Base-by-base conservation (phyloP, 192 early-diverging fungal genomes). In the Gonapodya sp. region DNA sequence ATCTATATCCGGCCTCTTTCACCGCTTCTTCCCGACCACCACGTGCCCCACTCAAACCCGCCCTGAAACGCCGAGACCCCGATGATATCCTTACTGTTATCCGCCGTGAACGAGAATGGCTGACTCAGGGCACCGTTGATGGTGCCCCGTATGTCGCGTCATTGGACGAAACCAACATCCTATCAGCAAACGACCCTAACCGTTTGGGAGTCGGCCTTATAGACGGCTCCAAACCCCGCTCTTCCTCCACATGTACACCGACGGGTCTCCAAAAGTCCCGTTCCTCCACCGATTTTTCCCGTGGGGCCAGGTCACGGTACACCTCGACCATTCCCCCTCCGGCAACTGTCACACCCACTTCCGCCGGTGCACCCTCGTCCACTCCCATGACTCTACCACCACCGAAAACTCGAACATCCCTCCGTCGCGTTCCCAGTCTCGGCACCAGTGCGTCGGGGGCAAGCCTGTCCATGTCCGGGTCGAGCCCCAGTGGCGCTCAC, bases 21-120 rank as follows among this genome's bases (percentile, higher is more conserved):
- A 24, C 8, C 46, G 46, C 46, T 24, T 64, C 46, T 16, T 8
- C 46, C 8, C 46, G 46, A 8, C 46, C 46, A 24, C 46, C 46
- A 8, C 46, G 46, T 16, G n/a, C n/a, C n/a, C 64, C 64, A 18
- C 34, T 77, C 30, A 77, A 77, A 34, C 34, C 75, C 18, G 75
- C 75, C 30, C 75, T 77, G 2, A 77, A 77, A 33, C 18, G 34
- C 18, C 75, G 75, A 14, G 75, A 77, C 18, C 30, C 75, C 8
- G 75, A 2, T 34, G 75, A 77, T 34, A 77, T 77, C 31, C 30
- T 77, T 34, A 31, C 75, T 18, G 75, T 77, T 33, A 77, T 77
- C 75, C 75, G 75, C 30, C 75, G 75, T 33, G 75, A 77, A 33
- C 75, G 75, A 16, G 75, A 77, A 33, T 34, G 18, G 75, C 75